phyloP scores from a whole-genome alignment of 2,329 filamentous ascomycete genomes.

The Colletotrichum sp. region DNA sequence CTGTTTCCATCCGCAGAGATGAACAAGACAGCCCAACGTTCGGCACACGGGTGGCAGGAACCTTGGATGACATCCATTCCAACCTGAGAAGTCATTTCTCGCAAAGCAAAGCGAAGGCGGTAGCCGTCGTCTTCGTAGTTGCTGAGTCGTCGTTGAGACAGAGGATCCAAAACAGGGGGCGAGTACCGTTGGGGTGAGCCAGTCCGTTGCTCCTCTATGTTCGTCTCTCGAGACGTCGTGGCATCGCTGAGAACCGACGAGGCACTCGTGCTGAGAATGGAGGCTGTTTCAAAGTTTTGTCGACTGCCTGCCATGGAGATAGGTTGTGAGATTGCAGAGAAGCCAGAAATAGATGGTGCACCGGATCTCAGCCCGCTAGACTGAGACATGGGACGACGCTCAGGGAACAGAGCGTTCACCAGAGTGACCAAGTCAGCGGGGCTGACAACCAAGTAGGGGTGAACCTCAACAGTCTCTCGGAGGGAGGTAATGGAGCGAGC shows the following conservation, averaged over 20 bases:
- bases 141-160: constrained; percentile 47
- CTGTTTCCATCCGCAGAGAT: constrained; percentile 75
- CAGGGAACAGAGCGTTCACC: constrained; percentile 84
- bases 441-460: constrained; percentile 80
- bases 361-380: constrained; percentile 69
- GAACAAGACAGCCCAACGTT: constrained; percentile 84
- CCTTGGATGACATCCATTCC: constrained; percentile 70
- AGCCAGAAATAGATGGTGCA: constrained; percentile 72
- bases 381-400: constrained; percentile 69
- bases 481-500: constrained; percentile 76
- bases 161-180: constrained; percentile 52
- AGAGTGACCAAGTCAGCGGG: constrained; percentile 80
- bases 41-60: constrained; percentile 78
- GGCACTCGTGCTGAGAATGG: constrained; percentile 73
- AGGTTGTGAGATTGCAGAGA: constrained; percentile 69
- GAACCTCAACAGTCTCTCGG: constrained; percentile 78
- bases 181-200: constrained; percentile 60
- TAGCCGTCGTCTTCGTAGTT: constrained; percentile 70
- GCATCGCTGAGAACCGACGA: constrained; percentile 75
- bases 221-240: constrained; percentile 68
- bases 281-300: constrained; percentile 68
- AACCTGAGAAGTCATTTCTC: constrained; percentile 72
- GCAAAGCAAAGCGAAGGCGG: constrained; percentile 69
- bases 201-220: constrained; percentile 60
- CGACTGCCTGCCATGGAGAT: constrained; percentile 66